A percentile compares a stretch with the other conserved stretches of the same genome.
Evolutionary conservation across 495 filamentous ascomycete species (phyloP).

Genomic region (Aspergillus kassunensis): DNA sequence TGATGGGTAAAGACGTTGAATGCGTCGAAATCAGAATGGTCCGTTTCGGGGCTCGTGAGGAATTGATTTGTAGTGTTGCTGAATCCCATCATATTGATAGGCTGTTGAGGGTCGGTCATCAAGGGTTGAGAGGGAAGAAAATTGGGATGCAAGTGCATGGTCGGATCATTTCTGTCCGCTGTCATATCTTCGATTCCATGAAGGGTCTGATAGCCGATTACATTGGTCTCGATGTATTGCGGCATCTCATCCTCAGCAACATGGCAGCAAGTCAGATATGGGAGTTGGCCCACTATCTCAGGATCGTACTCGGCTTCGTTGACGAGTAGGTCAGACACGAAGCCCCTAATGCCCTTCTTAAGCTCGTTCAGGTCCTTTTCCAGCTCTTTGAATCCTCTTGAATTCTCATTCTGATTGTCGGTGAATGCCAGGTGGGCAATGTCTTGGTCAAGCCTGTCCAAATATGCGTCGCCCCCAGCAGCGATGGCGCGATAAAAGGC

Average conservation of each 20-base stretch:
- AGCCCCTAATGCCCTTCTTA: slow-evolving; percentile 23
- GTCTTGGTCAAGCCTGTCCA: slow-evolving; percentile 10
- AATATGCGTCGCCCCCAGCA: slow-evolving; percentile 18
- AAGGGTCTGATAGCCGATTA: not conserved
- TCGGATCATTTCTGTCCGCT: too few relatives aligned
- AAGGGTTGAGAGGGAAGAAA: not conserved
- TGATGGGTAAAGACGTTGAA: not conserved
- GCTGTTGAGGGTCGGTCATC: not conserved
- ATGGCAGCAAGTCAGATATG: slow-evolving; percentile 34
- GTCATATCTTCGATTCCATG: not conserved
- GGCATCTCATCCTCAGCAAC: slow-evolving; percentile 29
- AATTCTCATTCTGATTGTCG: slow-evolving; percentile 8
- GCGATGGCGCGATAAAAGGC: slow-evolving; percentile 30
- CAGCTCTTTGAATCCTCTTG: slow-evolving; percentile 22
- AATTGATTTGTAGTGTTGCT: not conserved
- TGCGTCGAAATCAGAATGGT: not conserved
- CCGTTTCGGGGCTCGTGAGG: not conserved
- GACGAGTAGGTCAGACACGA: slow-evolving; percentile 21
- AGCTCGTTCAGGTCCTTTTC: slow-evolving; percentile 47
- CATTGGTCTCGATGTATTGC: slow-evolving; percentile 11
- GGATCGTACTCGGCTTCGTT: slow-evolving; percentile 20
- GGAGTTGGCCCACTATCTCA: slow-evolving; percentile 14
- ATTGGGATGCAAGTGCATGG: not conserved
- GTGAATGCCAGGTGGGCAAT: slow-evolving; percentile 21
- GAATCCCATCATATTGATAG: not conserved